Evolutionary conservation across 768 basidiomycete genomes (phyloP).

Genomic region (Hypholoma sublateritium): DNA sequence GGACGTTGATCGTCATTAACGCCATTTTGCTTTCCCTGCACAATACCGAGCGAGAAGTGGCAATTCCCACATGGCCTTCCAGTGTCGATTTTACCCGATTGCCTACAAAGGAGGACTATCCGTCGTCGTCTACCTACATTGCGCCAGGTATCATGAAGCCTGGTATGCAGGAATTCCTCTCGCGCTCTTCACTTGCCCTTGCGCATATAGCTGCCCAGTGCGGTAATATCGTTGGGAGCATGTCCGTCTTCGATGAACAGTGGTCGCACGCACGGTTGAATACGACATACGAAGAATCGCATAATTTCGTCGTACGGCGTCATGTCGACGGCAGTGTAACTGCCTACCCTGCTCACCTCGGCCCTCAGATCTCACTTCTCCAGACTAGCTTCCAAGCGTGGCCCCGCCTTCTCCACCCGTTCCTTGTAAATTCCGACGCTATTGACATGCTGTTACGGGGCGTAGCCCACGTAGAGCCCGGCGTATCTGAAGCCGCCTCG

Average conservation of each 20-base stretch:
- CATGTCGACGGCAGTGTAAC: constrained; percentile 62
- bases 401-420: constrained; percentile 74
- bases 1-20: constrained; percentile 71
- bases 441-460: constrained; percentile 80
- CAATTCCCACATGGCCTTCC: constrained; percentile 77
- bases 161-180: constrained; percentile 72
- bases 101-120: constrained; percentile 64
- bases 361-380: constrained; percentile 68
- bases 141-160: constrained; percentile 58
- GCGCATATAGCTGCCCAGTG: constrained; percentile 58
- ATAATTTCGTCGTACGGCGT: constrained; percentile 64
- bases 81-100: constrained; percentile 62
- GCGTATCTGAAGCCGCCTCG: constrained; percentile 65
- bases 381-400: constrained; percentile 80
- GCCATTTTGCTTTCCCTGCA: constrained; percentile 75
- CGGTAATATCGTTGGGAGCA: constrained; percentile 63
- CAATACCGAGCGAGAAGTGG: constrained; percentile 68
- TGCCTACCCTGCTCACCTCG: constrained; percentile 62
- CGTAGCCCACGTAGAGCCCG: constrained; percentile 83
- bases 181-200: constrained; percentile 58
- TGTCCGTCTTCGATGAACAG: constrained; percentile 86
- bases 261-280: constrained; percentile 66
- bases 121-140: constrained; percentile 63
- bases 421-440: constrained; percentile 54
- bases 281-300: constrained; percentile 65